phyloP scores from a whole-genome alignment of 2,329 filamentous ascomycete genomes.

The Epichloe glyceriae region DNA sequence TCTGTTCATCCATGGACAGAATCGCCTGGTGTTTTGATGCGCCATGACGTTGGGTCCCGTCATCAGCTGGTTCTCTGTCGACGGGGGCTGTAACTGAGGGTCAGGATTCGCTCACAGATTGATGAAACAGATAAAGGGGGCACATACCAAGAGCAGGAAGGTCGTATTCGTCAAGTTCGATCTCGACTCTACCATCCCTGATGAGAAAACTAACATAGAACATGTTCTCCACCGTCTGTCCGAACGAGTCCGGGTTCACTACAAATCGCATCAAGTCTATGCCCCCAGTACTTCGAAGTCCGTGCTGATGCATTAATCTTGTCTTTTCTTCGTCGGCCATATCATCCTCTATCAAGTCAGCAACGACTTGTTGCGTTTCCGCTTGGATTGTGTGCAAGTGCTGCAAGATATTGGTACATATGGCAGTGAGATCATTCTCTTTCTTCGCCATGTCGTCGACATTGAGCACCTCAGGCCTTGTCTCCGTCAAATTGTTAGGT shows the following conservation, averaged over 20 bases:
- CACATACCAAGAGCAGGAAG: conserved; percentile 70
- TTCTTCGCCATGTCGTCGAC: conserved; percentile 64
- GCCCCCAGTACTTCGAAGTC: conserved; percentile 54
- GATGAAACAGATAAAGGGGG: neutral
- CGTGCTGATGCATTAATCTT: conserved; percentile 49
- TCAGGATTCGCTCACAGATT: neutral
- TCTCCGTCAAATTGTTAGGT: conserved; percentile 54
- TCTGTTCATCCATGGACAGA: conserved; percentile 72
- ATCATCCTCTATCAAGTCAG: conserved; percentile 30
- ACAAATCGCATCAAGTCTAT: conserved; percentile 77
- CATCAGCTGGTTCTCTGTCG: conserved; percentile 31
- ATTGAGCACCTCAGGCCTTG: conserved; percentile 64
- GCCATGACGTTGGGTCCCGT: conserved; percentile 33
- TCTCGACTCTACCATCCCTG: conserved; percentile 64
- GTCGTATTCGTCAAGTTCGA: conserved; percentile 59
- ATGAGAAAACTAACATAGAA: conserved; percentile 96
- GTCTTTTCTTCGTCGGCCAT: conserved; percentile 32
- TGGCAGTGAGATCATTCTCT: conserved; percentile 63
- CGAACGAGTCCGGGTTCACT: conserved; percentile 80
- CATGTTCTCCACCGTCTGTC: conserved; percentile 90
- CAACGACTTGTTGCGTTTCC: conserved; percentile 33
- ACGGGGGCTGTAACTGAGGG: conserved; percentile 16
- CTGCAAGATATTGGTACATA: conserved; percentile 63
- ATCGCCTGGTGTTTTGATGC: conserved; percentile 71
- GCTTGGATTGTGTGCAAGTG: conserved; percentile 40